These are phyloP conservation scores for Phialophora expanda DNA, from an alignment of 2,329 filamentous ascomycete genomes.

Conservation along the genomic window DNA sequence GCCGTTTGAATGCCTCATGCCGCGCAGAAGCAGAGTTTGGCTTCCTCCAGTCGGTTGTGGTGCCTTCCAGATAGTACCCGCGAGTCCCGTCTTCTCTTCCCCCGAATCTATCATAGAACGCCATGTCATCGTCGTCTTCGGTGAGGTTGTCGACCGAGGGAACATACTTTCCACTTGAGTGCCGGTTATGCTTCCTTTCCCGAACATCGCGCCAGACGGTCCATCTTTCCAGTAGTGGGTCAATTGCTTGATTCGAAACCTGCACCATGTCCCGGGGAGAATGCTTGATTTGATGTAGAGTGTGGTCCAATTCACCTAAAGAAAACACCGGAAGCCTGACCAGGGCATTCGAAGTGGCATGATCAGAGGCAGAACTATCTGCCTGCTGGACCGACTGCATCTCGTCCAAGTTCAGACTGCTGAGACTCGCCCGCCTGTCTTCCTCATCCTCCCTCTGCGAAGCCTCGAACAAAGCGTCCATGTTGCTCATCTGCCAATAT, in stretches of 20 bases:
- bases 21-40: slow-evolving; percentile 48
- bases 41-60: slow-evolving; percentile 46
- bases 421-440: slow-evolving; percentile 38
- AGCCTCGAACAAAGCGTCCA: slow-evolving; percentile 46
- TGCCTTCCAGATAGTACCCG: slow-evolving; percentile 46
- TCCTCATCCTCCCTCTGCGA: slow-evolving; percentile 46
- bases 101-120: slow-evolving; percentile 39
- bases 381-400: slow-evolving; percentile 18
- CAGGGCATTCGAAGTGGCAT: slow-evolving; percentile 34
- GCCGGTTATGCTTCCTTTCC: slow-evolving; percentile 32
- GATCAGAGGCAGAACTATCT: slow-evolving; percentile 27
- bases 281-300: slow-evolving; percentile 44
- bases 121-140: slow-evolving; percentile 36
- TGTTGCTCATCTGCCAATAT: slow-evolving; percentile 49
- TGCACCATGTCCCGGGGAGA: slow-evolving; percentile 49
- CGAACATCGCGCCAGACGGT: slow-evolving; percentile 38
- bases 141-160: slow-evolving; percentile 38
- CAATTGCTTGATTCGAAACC: slow-evolving; percentile 45
- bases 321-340: slow-evolving; percentile 43
- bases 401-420: slow-evolving; percentile 30
- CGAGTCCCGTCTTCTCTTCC: slow-evolving; percentile 39
- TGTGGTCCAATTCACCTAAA: slow-evolving; percentile 45
- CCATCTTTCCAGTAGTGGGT: slow-evolving; percentile 44
- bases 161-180: slow-evolving; percentile 28
- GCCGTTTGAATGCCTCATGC: slow-evolving; percentile 42